These are phyloP conservation scores for Rhizopogon sp. DNA, from an alignment of 768 basidiomycete species.

Conservation along the genomic window DNA sequence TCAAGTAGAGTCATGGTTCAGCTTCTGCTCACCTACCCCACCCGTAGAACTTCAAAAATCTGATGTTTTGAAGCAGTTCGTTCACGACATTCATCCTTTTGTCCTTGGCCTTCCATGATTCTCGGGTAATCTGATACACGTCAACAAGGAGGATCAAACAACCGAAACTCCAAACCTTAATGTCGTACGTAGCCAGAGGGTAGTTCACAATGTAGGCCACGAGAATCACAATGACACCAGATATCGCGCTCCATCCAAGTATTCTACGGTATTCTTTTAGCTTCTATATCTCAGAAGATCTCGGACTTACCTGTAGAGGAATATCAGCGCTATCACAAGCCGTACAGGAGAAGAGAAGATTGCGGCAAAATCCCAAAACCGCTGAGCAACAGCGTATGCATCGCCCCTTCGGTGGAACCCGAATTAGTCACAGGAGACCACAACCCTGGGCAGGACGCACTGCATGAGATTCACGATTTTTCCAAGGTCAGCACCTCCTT, in stretches of 20 bases:
- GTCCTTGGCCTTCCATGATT: conserved; percentile 62
- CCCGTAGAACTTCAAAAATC: conserved; percentile 71
- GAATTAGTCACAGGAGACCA: conserved; percentile 2
- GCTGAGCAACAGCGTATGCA: conserved; percentile 62
- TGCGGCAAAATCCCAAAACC: conserved; percentile 70
- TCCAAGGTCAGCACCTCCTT: conserved; percentile 49
- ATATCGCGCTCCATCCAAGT: conserved; percentile 74
- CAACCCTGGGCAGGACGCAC: conserved; percentile 30
- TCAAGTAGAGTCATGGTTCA: not conserved
- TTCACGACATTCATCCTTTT: conserved; percentile 66
- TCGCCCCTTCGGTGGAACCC: conserved; percentile 45
- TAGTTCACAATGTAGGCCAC: conserved; percentile 61
- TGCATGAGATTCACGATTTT: conserved; percentile 76
- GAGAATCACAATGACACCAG: conserved; percentile 62
- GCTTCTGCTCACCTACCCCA: conserved; percentile 46
- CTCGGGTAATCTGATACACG: conserved; percentile 43
- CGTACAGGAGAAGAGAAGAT: conserved; percentile 60
- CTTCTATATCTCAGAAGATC: not conserved
- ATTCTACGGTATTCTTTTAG: conserved; percentile 36
- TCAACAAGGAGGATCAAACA: not conserved
- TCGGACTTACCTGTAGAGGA: conserved; percentile 60
- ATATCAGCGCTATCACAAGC: conserved; percentile 60
- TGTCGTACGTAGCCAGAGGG: conserved; percentile 60
- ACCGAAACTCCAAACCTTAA: conserved; percentile 41
- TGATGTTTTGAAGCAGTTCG: conserved; percentile 70